Conservation (phyloP, 495 filamentous ascomycete genomes). For the Hypoxylon crocopeplum region DNA sequence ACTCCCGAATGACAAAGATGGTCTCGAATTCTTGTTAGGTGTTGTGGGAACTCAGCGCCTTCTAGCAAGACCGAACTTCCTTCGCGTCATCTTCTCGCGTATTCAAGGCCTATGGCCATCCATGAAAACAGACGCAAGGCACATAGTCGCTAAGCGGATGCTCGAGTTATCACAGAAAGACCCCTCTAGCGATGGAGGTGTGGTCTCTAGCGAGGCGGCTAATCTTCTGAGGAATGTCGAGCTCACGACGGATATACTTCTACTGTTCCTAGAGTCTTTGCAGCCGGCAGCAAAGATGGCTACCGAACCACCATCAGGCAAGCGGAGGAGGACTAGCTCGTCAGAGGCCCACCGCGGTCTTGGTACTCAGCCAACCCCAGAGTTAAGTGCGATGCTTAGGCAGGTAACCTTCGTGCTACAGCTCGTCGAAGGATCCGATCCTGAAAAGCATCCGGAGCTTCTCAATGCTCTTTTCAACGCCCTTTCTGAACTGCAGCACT, state of each 20-base stretch:
- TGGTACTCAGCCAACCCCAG: constrained; percentile 47
- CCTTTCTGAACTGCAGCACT: constrained; percentile 82
- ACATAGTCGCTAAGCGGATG: constrained; percentile 65
- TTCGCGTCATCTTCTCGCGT: constrained; percentile 66
- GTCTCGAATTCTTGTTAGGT: constrained; percentile 64
- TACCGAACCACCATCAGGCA: constrained; percentile 68
- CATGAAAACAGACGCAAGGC: constrained; percentile 68
- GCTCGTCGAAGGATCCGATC: constrained; percentile 77
- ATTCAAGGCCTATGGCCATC: constrained; percentile 73
- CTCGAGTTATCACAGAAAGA: constrained; percentile 51
- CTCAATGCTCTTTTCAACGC: constrained; percentile 79
- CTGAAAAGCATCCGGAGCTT: constrained; percentile 73
- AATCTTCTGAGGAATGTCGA: constrained; percentile 72
- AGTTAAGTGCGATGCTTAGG: constrained; percentile 67
- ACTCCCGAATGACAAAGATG: constrained; percentile 69
- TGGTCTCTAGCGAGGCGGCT: constrained; percentile 61
- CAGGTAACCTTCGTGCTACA: constrained; percentile 88
- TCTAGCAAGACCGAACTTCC: constrained; percentile 55
- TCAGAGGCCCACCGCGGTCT: constrained; percentile 57
- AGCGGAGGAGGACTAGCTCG: constrained; percentile 77
- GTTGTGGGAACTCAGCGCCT: constrained; percentile 58
- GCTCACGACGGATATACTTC: constrained; percentile 72
- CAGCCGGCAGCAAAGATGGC: constrained; percentile 69
- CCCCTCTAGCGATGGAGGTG: constrained; percentile 27
- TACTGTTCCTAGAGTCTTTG: constrained; percentile 71